These are phyloP conservation scores for Veloboletus limbatus DNA, from an alignment of 1,284 basidiomycete genomes.

Conservation along the genomic window DNA sequence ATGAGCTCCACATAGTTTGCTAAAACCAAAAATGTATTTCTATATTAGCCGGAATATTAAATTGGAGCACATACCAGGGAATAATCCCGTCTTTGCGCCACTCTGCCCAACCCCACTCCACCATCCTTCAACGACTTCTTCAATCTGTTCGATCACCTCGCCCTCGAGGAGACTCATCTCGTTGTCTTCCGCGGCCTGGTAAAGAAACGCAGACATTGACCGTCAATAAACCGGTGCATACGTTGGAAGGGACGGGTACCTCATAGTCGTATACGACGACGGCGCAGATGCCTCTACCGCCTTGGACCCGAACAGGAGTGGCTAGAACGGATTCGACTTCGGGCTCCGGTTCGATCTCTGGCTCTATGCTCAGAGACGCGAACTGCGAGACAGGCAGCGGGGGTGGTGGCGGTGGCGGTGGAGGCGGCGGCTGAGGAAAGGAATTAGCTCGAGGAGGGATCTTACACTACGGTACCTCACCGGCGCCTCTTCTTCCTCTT, in stretches of 20 bases:
- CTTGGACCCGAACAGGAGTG: slow-evolving; percentile 27
- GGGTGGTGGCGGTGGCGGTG: slow-evolving; percentile 19
- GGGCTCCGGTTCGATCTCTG: slow-evolving; percentile 29
- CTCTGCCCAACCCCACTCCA: slow-evolving; percentile 72
- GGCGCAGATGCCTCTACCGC: slow-evolving; percentile 54
- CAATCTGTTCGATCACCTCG: slow-evolving; percentile 77
- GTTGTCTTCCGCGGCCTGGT: slow-evolving; percentile 74
- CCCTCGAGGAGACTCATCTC: slow-evolving; percentile 81
- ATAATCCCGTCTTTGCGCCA: slow-evolving; percentile 70
- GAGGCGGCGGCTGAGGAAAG: slow-evolving; percentile 21
- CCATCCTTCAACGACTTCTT: slow-evolving; percentile 84
- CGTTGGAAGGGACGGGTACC: slow-evolving; percentile 35
- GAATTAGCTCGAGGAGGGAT: slow-evolving; percentile 7
- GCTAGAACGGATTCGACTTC: too few relatives aligned
- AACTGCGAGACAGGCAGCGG: slow-evolving; percentile 22
- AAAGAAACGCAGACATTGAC: neutral
- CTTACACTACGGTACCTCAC: slow-evolving; percentile 3
- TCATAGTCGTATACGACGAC: slow-evolving; percentile 79
- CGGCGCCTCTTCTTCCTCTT: slow-evolving; percentile 22
- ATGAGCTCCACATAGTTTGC: slow-evolving; percentile 84
- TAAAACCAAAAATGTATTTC: slow-evolving; percentile 13
- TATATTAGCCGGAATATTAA: neutral
- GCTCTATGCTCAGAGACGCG: slow-evolving; percentile 15
- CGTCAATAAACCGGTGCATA: neutral
- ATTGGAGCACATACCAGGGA: slow-evolving; percentile 56